Base-by-base conservation (phyloP, 306 rosid genomes). In the Cicer chorassanicum region DNA sequence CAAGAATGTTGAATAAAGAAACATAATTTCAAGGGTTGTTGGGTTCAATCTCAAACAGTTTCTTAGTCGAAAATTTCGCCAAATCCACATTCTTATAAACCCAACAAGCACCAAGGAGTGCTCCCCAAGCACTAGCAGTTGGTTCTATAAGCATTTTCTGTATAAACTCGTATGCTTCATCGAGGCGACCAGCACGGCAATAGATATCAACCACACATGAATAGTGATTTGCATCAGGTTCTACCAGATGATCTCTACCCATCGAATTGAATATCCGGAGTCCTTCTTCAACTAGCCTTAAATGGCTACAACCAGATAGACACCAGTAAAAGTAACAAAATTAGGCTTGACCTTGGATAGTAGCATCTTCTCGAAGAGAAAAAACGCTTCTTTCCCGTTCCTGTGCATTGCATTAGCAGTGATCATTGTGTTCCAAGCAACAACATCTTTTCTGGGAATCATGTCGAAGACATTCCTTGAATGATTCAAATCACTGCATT, bases 391-490 rank as follows among this genome's bases (percentile, higher is more conserved):
- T 70, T 82, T 80, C 77, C 86, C 88, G 55, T 84, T 77, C 50
- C 87, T 88, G 65, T 84, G 85, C 86, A 84, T 84, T 6, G 90
- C 84, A 44, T 80, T 73, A 34, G 83, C 83, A 73, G 84, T 66
- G 56, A 87, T 87, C 74, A 87, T 87, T 0, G 88, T 84, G 65
- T 84, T 87, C 90, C 86, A 87, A 43, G 90, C 83, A 65, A 84
- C 75, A 18, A 80, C 76, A 71, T 84, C 86, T 60, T 60, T 66
- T 87, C 36, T 75, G 38, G 46, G 75, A 59, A 83, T 83, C 84
- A 75, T 70, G 38, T 49, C 72, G 42, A 80, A 83, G 49, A 83
- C 79, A 63, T 54, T 80, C 72, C 40, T 65, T 18, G 84, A 73
- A 61, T 76, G 83, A 69, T 82, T 86, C 83, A 84, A 73, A 38